Conservation (phyloP, 306 rosid species). For the Dryas octopetala region DNA sequence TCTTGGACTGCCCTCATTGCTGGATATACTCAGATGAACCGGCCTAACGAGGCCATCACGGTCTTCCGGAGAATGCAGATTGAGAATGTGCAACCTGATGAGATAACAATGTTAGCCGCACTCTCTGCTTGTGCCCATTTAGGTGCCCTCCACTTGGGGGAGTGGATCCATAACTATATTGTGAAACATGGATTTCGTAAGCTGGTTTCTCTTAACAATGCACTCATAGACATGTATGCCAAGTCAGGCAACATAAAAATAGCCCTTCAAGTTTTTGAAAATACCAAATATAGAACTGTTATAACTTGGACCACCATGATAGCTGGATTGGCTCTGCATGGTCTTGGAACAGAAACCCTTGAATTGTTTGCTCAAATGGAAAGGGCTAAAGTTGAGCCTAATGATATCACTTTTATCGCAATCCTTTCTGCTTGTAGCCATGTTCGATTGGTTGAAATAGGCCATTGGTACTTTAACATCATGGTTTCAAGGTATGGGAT, state of each 20-base stretch:
- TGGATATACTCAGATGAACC: conserved; percentile 42
- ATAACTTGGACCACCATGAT: conserved; percentile 72
- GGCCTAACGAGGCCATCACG: conserved; percentile 50
- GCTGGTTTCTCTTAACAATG: conserved; percentile 47
- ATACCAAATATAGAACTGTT: conserved; percentile 45
- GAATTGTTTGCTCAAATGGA: conserved; percentile 53
- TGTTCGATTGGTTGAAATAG: conserved; percentile 55
- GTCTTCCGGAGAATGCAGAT: conserved; percentile 58
- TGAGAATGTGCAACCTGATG: conserved; percentile 60
- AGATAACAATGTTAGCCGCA: conserved; percentile 49
- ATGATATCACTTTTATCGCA: conserved; percentile 59
- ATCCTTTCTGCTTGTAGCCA: conserved; percentile 80
- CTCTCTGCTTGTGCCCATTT: conserved; percentile 72
- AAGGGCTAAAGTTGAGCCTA: conserved; percentile 48
- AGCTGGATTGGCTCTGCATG: conserved; percentile 72
- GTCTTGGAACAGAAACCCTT: conserved; percentile 61
- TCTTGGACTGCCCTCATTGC: conserved; percentile 67
- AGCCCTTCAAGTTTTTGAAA: conserved; percentile 38
- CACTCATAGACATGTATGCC: conserved; percentile 74
- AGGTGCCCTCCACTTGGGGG: conserved; percentile 68
- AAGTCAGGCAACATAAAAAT: conserved; percentile 58
- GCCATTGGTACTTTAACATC: conserved; percentile 38
- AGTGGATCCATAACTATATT: conserved; percentile 61
- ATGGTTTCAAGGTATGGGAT: conserved; percentile 50
- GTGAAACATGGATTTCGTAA: conserved; percentile 37